phyloP scores from a whole-genome alignment of 768 basidiomycete species.

The Gloeopeniophorella convolvens region DNA sequence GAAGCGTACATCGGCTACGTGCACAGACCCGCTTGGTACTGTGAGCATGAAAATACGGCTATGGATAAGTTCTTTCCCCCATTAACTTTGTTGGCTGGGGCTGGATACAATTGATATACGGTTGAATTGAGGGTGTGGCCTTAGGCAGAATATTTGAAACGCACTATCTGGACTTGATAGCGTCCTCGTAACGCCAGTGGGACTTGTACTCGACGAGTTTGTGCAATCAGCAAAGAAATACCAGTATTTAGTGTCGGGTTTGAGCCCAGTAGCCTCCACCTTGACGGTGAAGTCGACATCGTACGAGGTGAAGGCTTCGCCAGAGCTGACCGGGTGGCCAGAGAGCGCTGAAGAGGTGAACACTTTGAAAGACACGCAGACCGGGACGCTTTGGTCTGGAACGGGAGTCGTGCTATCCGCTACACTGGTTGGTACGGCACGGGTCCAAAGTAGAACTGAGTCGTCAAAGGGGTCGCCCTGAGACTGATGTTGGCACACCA shows the following conservation, averaged over 20 bases:
- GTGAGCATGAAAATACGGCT: conserved; percentile 56
- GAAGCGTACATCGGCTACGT: neutral
- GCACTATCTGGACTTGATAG: conserved; percentile 40
- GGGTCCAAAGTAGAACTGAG: conserved; percentile 54
- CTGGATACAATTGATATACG: conserved; percentile 25
- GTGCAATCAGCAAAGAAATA: conserved; percentile 52
- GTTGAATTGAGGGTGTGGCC: no score
- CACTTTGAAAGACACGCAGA: conserved; percentile 44
- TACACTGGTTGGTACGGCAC: conserved; percentile 34
- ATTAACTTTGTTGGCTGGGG: conserved; percentile 41
- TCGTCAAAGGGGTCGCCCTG: conserved; percentile 51
- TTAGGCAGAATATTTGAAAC: conserved; percentile 19
- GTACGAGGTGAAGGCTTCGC: conserved; percentile 46
- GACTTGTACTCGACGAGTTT: conserved; percentile 36
- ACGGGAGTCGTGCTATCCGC: conserved; percentile 25
- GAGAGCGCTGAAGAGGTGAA: conserved; percentile 32
- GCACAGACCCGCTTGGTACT: conserved; percentile 40
- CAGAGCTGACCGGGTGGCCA: conserved; percentile 34
- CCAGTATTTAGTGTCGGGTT: conserved; percentile 48
- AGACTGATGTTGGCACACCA: neutral
- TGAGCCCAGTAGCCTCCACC: conserved; percentile 45
- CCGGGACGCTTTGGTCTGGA: conserved; percentile 45
- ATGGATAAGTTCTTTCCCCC: conserved; percentile 46
- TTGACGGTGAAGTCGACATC: conserved; percentile 59
- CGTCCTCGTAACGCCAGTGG: conserved; percentile 47